Evolutionary conservation across 1,284 basidiomycete genomes (phyloP), one percentile per base, ranked within the genome.

Genomic region (Coniophora puteana): DNA sequence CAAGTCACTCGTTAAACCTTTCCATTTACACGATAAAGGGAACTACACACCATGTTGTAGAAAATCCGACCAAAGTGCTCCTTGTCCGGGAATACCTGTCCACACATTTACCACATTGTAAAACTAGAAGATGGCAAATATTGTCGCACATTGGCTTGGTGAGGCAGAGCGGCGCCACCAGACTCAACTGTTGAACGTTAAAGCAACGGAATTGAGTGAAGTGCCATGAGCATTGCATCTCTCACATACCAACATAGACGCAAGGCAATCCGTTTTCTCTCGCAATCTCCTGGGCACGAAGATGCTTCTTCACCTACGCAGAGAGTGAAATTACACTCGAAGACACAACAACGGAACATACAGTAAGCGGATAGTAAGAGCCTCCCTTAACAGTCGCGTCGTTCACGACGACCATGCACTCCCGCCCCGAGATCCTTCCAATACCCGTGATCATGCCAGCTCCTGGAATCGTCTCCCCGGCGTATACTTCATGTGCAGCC

Each of bases 21-120:
- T 5, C 23, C n/a, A n/a, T n/a, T n/a, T n/a, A 46, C 51, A 23
- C 29, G 12, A 31, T 25, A 12, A 28, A 24, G 24, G 37, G n/a
- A 32, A 42, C 31, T 40, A 51, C 66, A 44, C 46, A 87, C 92
- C 91, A 95, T 96, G 58, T 97, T 96, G 63, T 93, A 96, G 66
- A 97, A 97, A 59, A 97, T 96, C 11, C 93, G 77, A 8, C 93
- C 93, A 58, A 97, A 97, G 62, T 97, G 92, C 54, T 95, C 86
- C 57, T 81, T 86, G 66, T 93, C 91, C 8, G 89, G 89, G 59
- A 92, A 93, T 5, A 83, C 74, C 71, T 76, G 44, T 18, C 26
- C 45, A 12, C 17, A 17, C 5, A 11, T 38, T 55, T 35, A 49
- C 55, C 43, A 44, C 34, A 14, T 22, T 39, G n/a, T n/a, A n/a